These are phyloP conservation scores for Cicer yamashitae DNA, from an alignment of 306 rosid genomes.

Conservation along the genomic window DNA sequence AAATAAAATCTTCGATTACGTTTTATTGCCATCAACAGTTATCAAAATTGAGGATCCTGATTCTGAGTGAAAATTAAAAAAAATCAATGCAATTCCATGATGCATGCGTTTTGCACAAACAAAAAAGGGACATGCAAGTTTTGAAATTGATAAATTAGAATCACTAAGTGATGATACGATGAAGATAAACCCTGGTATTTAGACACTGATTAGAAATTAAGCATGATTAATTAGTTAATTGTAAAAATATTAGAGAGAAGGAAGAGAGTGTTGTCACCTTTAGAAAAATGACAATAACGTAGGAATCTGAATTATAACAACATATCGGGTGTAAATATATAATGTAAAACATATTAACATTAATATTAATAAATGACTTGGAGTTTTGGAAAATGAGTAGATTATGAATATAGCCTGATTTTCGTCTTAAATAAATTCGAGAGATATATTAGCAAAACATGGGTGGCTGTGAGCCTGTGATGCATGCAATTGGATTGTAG, in stretches of 20 bases:
- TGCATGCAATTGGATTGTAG: constrained; percentile 8
- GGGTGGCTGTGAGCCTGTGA: neutral
- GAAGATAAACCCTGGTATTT: neutral
- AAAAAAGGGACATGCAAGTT: constrained; percentile 17
- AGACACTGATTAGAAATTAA: constrained; percentile 12
- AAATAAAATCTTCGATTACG: neutral
- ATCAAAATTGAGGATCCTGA: constrained; percentile 19
- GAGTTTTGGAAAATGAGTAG: neutral
- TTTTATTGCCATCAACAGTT: neutral
- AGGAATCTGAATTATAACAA: neutral
- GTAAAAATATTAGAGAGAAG: constrained; percentile 18
- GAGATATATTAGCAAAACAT: neutral
- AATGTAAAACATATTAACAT: constrained; percentile 8
- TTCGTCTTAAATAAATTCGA: neutral
- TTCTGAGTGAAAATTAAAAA: neutral
- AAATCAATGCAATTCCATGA: neutral
- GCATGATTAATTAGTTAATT: neutral
- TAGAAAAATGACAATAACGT: constrained; percentile 6
- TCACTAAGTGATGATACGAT: neutral
- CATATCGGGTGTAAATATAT: neutral
- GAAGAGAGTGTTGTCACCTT: constrained; percentile 42
- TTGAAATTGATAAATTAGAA: neutral
- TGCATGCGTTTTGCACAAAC: neutral
- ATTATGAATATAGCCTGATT: constrained; percentile 34
- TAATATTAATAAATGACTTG: neutral